A percentile compares a stretch with the other conserved stretches of the same genome.
These are phyloP conservation scores for Russula griseocarnosa DNA, from an alignment of 768 basidiomycete genomes.

Conservation along the genomic window DNA sequence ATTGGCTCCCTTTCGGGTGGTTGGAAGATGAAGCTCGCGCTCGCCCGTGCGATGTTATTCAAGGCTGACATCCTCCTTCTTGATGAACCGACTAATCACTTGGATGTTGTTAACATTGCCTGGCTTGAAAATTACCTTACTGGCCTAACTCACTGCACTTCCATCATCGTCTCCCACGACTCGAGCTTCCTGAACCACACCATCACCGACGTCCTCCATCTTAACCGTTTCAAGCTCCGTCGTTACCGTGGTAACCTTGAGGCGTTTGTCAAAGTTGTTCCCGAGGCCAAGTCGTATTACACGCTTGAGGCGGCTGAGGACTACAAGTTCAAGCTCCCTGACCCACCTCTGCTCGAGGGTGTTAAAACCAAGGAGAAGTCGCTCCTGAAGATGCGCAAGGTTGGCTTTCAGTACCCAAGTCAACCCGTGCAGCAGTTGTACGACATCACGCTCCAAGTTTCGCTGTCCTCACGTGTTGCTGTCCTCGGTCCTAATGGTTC, in stretches of 20 bases:
- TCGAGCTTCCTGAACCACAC: constrained; percentile 97
- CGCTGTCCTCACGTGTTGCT: constrained; percentile 96
- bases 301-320: constrained; percentile 92
- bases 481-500: constrained; percentile 99
- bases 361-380: constrained; percentile 99
- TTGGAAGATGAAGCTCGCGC: constrained; percentile 99
- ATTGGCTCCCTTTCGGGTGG: constrained; percentile 94
- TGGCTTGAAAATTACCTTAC: constrained; percentile 96
- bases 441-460: constrained; percentile 95
- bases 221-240: constrained; percentile 97
- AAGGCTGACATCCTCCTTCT: constrained; percentile 95
- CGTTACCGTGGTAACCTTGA: constrained; percentile 95
- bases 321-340: constrained; percentile 98
- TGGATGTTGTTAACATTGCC: constrained; percentile 96
- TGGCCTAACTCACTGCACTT: constrained; percentile 84
- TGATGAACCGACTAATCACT: constrained; percentile 95
- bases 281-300: constrained; percentile 98
- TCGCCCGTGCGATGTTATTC: constrained; percentile 96
- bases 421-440: constrained; percentile 83
- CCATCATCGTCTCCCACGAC: constrained; percentile 98
- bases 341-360: constrained; percentile 96
- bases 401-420: constrained; percentile 93
- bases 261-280: constrained; percentile 88
- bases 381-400: constrained; percentile 94
- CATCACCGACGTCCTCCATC: constrained; percentile 94